These are phyloP conservation scores for Ceratocystis cacaofunesta DNA, from an alignment of 2,329 filamentous ascomycete genomes.

Conservation along the genomic window DNA sequence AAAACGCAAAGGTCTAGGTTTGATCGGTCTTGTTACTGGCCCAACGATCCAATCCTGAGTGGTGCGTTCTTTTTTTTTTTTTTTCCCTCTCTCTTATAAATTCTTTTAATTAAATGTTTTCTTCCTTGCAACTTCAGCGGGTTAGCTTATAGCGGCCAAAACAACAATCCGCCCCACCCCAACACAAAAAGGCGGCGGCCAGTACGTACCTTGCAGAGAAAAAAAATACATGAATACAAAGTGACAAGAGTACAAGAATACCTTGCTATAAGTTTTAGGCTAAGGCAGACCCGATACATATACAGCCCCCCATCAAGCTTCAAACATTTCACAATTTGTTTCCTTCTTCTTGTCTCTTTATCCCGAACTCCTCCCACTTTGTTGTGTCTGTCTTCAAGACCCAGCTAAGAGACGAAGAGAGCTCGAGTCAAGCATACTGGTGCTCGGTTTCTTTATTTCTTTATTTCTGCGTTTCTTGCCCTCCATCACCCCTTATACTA, in stretches of 20 bases:
- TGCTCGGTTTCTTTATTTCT: not conserved
- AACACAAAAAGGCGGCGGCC: conserved; percentile 1
- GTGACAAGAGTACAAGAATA: not conserved
- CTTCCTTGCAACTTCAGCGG: not conserved
- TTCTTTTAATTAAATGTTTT: not conserved
- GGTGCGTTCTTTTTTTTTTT: no score
- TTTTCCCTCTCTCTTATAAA: not conserved
- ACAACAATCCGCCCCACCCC: conserved; percentile 4
- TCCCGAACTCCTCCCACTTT: not conserved
- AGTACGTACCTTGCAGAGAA: not conserved
- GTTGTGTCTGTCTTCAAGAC: no score
- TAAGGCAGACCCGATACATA: not conserved
- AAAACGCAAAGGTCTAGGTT: no score
- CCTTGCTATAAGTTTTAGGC: not conserved
- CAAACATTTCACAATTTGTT: not conserved
- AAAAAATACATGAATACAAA: not conserved
- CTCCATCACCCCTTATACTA: not conserved
- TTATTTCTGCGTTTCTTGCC: not conserved
- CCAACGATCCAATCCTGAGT: no score
- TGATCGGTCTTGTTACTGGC: no score
- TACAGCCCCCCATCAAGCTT: not conserved
- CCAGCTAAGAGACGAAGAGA: no score
- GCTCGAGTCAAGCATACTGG: no score
- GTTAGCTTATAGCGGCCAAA: not conserved
- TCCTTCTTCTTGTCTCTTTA: not conserved